A percentile compares a stretch with the other conserved stretches of the same genome.
Evolutionary conservation across 129 eudicot species (phyloP).

Genomic region (Gnaphalium uliginosum): DNA sequence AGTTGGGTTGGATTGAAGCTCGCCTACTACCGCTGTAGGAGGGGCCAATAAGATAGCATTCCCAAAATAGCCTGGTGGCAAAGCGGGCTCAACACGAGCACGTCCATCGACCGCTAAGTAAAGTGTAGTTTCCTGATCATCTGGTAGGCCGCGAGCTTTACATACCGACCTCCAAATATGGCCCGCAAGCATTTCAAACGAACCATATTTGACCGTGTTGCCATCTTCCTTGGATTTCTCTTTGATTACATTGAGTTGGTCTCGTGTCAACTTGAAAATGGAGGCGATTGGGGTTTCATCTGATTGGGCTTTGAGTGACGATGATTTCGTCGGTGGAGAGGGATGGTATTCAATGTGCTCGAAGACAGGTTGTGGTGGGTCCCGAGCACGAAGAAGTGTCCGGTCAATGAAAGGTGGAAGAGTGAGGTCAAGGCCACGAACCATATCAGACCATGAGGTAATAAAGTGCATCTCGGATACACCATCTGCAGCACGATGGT

Average conservation of each 20-base stretch:
- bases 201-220: neutral
- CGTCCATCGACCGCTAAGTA: neutral
- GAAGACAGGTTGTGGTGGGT: too few relatives aligned
- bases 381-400: too few relatives aligned
- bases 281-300: neutral
- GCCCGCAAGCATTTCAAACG: constrained; percentile 3
- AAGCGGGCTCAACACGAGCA: neutral
- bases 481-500: neutral
- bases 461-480: neutral
- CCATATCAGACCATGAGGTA: constrained; percentile 3
- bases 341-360: neutral
- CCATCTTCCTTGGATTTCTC: constrained; percentile 15
- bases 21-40: neutral
- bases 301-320: neutral
- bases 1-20: neutral
- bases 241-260: neutral
- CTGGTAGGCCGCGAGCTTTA: neutral
- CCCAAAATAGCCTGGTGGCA: constrained; percentile 17
- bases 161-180: constrained; percentile 13
- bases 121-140: neutral
- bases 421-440: neutral
- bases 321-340: neutral
- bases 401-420: too few relatives aligned
- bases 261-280: constrained; percentile 8
- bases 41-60: neutral